These are phyloP conservation scores for Stephanodiscus triporus DNA, from an alignment of 108 stramenopile genomes.

Conservation along the genomic window DNA sequence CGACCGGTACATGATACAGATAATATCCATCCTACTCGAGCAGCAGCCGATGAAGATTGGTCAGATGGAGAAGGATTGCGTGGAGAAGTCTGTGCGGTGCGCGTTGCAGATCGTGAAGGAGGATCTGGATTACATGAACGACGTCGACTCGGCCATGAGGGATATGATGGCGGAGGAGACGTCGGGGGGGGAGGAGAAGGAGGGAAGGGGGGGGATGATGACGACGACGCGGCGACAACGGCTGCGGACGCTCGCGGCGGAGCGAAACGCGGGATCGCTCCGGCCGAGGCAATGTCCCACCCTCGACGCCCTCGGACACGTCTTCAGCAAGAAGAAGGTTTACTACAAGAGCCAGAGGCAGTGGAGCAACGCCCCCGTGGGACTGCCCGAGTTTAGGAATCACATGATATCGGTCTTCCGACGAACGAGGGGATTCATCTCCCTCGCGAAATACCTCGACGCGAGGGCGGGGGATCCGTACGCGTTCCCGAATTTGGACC, in stretches of 20 bases:
- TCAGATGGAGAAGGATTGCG: conserved; percentile 70
- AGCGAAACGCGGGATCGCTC: background rate
- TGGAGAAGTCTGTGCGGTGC: conserved; percentile 67
- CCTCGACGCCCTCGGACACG: conserved; percentile 56
- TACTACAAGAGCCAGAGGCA: conserved; percentile 77
- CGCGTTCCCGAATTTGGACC: conserved; percentile 51
- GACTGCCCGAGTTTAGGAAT: conserved; percentile 65
- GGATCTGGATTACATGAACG: conserved; percentile 55
- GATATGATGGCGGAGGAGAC: background rate
- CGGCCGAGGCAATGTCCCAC: conserved; percentile 17
- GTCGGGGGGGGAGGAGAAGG: conserved; percentile 15
- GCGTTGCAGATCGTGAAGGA: conserved; percentile 67
- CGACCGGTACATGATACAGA: conserved; percentile 70
- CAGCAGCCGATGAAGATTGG: conserved; percentile 83
- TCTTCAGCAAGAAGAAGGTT: conserved; percentile 75
- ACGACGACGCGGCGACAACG: background rate
- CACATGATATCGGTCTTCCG: conserved; percentile 70
- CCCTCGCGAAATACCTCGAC: conserved; percentile 58
- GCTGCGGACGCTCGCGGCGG: background rate
- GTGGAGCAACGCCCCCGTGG: conserved; percentile 52
- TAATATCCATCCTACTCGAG: conserved; percentile 84
- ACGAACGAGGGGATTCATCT: conserved; percentile 52
- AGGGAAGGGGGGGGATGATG: background rate
- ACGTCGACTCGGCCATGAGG: background rate
- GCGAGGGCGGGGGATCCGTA: conserved; percentile 34